Percentiles rank a stretch among this genome's conserved stretches.
Conservation (phyloP, 345 rosid genomes). For the Rhodamnia rubescens region DNA sequence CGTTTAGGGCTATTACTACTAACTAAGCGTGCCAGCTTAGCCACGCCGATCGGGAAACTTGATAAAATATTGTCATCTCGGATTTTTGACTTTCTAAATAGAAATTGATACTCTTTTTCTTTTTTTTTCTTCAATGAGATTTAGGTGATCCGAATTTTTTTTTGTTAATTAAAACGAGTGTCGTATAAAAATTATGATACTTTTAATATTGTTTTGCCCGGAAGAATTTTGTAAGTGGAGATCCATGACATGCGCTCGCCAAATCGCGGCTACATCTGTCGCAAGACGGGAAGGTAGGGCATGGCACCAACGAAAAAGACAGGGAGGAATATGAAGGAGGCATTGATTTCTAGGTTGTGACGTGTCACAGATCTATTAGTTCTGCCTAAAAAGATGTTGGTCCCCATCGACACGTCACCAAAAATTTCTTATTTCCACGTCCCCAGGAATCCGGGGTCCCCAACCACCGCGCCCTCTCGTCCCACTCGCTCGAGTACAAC, state of each 20-base stretch:
- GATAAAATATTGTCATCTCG: too few relatives aligned
- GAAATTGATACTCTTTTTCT: too few relatives aligned
- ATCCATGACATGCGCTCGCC: background rate
- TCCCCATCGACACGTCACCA: background rate
- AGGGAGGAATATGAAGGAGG: background rate
- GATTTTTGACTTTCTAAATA: too few relatives aligned
- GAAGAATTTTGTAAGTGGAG: background rate
- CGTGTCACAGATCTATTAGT: background rate
- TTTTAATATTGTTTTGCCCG: too few relatives aligned
- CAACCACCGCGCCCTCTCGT: too few relatives aligned
- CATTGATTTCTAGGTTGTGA: background rate
- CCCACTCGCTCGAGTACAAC: background rate
- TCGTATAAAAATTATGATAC: too few relatives aligned
- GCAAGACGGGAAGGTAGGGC: background rate
- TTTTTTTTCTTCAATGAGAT: too few relatives aligned
- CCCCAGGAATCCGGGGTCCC: slow-evolving; percentile 7
- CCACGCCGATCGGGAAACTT: too few relatives aligned
- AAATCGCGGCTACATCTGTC: background rate
- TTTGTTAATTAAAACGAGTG: too few relatives aligned
- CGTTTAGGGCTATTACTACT: too few relatives aligned
- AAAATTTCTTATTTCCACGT: background rate
- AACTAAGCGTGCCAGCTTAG: too few relatives aligned
- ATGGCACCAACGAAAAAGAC: background rate
- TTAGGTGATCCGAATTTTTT: too few relatives aligned
- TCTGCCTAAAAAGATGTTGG: background rate